Conservation (phyloP, 2,329 filamentous ascomycete species). For the Cercospora berteroae region DNA sequence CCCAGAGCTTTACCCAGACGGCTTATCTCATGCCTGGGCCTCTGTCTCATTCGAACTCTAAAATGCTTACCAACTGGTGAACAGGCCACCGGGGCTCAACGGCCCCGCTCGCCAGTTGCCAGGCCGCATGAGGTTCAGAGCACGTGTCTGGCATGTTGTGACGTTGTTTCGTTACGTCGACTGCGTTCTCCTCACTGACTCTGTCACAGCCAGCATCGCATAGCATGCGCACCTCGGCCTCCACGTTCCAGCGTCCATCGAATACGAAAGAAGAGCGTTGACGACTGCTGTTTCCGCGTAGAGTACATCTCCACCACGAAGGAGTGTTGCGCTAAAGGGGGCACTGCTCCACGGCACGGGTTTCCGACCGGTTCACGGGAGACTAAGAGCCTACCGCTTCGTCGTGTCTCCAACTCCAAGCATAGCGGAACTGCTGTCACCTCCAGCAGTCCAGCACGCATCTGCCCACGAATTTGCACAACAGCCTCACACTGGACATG, state of each 20-base stretch:
- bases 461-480: neutral
- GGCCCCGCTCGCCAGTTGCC: slow-evolving; percentile 19
- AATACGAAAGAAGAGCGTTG: neutral
- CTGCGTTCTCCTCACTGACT: neutral
- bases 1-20: slow-evolving; percentile 3
- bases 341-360: neutral
- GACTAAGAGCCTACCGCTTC: neutral
- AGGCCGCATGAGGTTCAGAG: slow-evolving; percentile 17
- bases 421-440: neutral
- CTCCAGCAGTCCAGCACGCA: neutral
- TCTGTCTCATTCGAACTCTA: slow-evolving; percentile 17
- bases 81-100: slow-evolving; percentile 10
- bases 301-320: neutral
- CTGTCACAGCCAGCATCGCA: neutral
- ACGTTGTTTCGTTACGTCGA: neutral
- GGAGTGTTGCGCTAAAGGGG: neutral
- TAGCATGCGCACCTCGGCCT: neutral
- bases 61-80: slow-evolving; percentile 9
- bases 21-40: neutral
- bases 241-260: neutral
- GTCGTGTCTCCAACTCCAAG: neutral
- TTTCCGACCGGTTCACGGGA: neutral
- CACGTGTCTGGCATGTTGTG: slow-evolving; percentile 12
- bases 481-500: neutral
- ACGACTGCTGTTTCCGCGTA: neutral